Conservation (phyloP, 2,329 filamentous ascomycete species). For the Clathrospora elynae region DNA sequence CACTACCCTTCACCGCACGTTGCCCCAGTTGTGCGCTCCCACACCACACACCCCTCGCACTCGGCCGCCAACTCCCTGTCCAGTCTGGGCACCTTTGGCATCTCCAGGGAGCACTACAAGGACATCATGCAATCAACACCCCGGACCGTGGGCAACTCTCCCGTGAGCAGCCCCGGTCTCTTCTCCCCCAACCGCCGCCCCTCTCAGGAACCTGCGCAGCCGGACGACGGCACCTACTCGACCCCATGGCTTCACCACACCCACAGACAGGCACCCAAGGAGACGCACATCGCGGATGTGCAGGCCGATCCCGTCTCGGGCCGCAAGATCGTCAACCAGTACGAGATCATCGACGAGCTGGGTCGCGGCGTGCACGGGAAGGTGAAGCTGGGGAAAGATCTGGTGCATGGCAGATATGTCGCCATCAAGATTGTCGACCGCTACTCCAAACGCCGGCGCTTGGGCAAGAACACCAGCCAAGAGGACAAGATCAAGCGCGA, state of each 20-base stretch:
- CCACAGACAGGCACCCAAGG: slow-evolving; percentile 57
- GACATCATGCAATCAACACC: slow-evolving; percentile 47
- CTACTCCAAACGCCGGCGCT: slow-evolving; percentile 87
- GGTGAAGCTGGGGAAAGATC: slow-evolving; percentile 89
- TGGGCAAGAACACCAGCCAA: slow-evolving; percentile 75
- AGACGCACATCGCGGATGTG: slow-evolving; percentile 86
- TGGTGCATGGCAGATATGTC: slow-evolving; percentile 76
- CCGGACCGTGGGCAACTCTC: slow-evolving; percentile 54
- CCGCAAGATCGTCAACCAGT: slow-evolving; percentile 96
- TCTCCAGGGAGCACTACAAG: slow-evolving; percentile 40
- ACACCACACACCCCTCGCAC: slow-evolving; percentile 51
- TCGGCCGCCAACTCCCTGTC: slow-evolving; percentile 47
- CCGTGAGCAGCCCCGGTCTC: slow-evolving; percentile 54
- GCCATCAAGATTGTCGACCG: slow-evolving; percentile 99
- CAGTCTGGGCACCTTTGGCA: slow-evolving; percentile 49
- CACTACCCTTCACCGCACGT: slow-evolving; percentile 48
- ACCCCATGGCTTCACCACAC: slow-evolving; percentile 58
- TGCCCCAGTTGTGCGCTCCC: slow-evolving; percentile 48
- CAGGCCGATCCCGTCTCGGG: slow-evolving; percentile 88
- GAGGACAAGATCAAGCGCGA: slow-evolving; percentile 90
- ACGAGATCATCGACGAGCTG: slow-evolving; percentile 95
- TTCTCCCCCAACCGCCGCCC: slow-evolving; percentile 46
- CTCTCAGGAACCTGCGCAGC: slow-evolving; percentile 36
- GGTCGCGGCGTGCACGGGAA: slow-evolving; percentile 96
- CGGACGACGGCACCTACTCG: slow-evolving; percentile 52